These are phyloP conservation scores for Amoeboradix gromovi DNA, from an alignment of 371 early-diverging fungal genomes.

Conservation along the genomic window DNA sequence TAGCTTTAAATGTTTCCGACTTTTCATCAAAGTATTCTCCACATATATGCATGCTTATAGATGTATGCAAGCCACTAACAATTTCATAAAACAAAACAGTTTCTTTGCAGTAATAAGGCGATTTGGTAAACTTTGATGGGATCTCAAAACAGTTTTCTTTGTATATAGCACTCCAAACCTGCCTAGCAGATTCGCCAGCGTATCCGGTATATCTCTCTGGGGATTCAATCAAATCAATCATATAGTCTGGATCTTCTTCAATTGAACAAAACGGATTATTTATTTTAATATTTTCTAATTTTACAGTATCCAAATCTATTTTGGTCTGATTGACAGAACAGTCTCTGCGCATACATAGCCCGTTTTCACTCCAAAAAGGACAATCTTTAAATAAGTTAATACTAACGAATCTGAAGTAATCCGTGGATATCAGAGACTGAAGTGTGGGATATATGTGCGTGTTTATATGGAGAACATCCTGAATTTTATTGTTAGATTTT, in stretches of 20 bases:
- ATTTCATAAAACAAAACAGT: background rate
- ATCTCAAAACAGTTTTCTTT: constrained; percentile 68
- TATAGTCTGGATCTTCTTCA: background rate
- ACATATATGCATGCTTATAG: constrained; percentile 89
- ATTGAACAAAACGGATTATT: constrained; percentile 1
- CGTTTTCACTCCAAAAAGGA: constrained; percentile 60
- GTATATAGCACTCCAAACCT: constrained; percentile 79
- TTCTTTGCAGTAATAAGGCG: background rate
- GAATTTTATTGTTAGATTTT: too few species aligned
- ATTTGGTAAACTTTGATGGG: background rate
- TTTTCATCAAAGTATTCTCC: constrained; percentile 11
- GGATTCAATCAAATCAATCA: constrained; percentile 40
- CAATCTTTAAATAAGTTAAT: constrained; percentile 66
- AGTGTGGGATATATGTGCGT: too few species aligned
- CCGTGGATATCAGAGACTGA: too few species aligned
- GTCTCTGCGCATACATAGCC: constrained; percentile 46
- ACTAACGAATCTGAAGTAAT: too few species aligned
- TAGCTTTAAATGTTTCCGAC: constrained; percentile 20
- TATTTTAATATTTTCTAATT: background rate
- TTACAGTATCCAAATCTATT: constrained; percentile 18
- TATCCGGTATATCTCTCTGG: constrained; percentile 91
- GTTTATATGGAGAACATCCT: too few species aligned
- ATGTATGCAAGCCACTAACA: constrained; percentile 50
- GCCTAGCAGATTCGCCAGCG: constrained; percentile 48
- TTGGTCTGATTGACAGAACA: constrained; percentile 52